Percentiles rank a stretch among this genome's conserved stretches.
Conservation (phyloP, 1,139 yeast species). For the Kodamaea sp. region DNA sequence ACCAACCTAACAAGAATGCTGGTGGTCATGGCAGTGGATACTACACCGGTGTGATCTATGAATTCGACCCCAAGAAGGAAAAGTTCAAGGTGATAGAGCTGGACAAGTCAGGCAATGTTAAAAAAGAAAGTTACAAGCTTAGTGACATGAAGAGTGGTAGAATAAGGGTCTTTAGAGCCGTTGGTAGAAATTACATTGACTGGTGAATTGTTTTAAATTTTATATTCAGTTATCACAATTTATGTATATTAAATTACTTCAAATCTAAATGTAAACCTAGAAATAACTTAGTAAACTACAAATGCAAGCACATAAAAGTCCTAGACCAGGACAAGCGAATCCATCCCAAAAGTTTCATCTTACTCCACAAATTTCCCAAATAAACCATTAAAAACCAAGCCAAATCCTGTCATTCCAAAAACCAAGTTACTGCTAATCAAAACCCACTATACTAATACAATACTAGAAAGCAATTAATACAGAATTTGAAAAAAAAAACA, state of each 20-base stretch:
- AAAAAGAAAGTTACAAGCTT: conserved; percentile 61
- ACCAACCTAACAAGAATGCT: conserved; percentile 8
- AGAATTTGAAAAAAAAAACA: conserved; percentile 7
- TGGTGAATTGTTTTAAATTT: conserved; percentile 37
- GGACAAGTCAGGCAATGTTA: conserved; percentile 51
- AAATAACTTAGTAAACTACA: neutral
- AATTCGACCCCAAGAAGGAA: conserved; percentile 70
- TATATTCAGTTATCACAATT: conserved; percentile 1
- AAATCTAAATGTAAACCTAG: neutral
- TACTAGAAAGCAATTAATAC: conserved; percentile 1
- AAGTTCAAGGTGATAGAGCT: conserved; percentile 74
- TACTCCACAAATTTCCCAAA: neutral
- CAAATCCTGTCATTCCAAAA: conserved; percentile 2
- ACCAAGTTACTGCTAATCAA: too few relatives aligned
- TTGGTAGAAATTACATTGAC: conserved; percentile 58
- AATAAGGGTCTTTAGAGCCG: conserved; percentile 67
- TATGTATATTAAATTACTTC: neutral
- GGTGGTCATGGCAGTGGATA: conserved; percentile 9
- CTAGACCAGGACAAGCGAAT: conserved; percentile 16
- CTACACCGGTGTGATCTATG: conserved; percentile 48
- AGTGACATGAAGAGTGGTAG: conserved; percentile 76
- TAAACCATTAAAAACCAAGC: neutral
- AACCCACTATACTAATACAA: conserved; percentile 2
- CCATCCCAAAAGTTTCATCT: conserved; percentile 6
- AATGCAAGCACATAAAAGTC: conserved; percentile 9